Percentiles rank a stretch among this genome's conserved stretches.
Evolutionary conservation across 1,139 yeast genomes (phyloP).

Genomic region (Kodamaea fungicola): DNA sequence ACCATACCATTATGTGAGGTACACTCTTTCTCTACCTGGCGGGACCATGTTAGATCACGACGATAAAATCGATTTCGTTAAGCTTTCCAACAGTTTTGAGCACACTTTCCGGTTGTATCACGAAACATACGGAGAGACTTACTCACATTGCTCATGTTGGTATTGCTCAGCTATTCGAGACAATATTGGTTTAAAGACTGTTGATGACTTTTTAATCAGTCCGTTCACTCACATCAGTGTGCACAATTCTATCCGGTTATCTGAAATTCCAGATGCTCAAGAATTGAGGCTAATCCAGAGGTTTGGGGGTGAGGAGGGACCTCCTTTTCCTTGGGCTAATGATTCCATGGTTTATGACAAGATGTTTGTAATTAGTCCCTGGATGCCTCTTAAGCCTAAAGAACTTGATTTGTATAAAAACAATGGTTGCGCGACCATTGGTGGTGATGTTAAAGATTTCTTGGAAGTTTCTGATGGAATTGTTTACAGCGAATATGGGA

Average conservation of each 20-base stretch:
- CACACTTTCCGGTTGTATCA: background rate
- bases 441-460: background rate
- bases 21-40: constrained; percentile 11
- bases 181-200: background rate
- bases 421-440: background rate
- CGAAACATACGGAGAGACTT: background rate
- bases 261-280: background rate
- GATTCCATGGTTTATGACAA: background rate
- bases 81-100: background rate
- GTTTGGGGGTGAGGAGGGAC: background rate
- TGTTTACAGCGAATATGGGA: too few species aligned
- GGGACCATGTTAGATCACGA: constrained; percentile 22
- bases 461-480: too few species aligned
- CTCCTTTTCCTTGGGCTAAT: background rate
- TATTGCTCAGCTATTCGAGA: background rate
- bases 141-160: background rate
- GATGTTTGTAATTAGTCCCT: background rate
- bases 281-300: background rate
- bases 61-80: constrained; percentile 19
- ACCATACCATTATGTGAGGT: constrained; percentile 20
- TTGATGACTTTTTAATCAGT: background rate
- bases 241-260: background rate
- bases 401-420: background rate
- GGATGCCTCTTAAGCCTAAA: background rate
- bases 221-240: background rate